Conservation (phyloP, 352 stramenopile species). For the Globisporangium irregulare region DNA sequence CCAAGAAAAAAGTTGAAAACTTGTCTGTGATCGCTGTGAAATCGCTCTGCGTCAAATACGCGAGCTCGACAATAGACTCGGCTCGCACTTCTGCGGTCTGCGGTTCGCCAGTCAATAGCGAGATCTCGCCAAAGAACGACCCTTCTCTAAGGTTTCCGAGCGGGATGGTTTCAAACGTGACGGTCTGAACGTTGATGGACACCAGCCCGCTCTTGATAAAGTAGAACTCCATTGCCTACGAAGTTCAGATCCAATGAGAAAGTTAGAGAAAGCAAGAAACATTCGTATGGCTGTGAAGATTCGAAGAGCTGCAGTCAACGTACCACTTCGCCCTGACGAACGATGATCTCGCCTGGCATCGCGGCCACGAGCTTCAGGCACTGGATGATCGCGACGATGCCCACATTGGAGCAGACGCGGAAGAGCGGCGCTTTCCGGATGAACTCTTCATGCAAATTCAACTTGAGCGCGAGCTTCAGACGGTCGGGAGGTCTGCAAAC, state of each 20-base stretch:
- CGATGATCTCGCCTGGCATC: constrained; percentile 70
- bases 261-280: neutral
- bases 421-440: constrained; percentile 77
- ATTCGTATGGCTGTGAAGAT: neutral
- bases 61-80: constrained; percentile 61
- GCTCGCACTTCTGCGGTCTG: constrained; percentile 59
- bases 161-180: constrained; percentile 32
- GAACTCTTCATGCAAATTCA: constrained; percentile 67
- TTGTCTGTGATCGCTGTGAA: constrained; percentile 58
- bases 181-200: constrained; percentile 40
- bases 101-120: constrained; percentile 53
- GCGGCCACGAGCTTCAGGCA: constrained; percentile 58
- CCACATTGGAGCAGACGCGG: constrained; percentile 60
- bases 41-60: constrained; percentile 54
- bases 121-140: constrained; percentile 74
- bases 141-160: constrained; percentile 68
- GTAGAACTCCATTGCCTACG: constrained; percentile 48
- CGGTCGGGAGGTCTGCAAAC: constrained; percentile 72
- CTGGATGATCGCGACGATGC: constrained; percentile 71
- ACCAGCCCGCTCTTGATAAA: constrained; percentile 72
- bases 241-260: neutral
- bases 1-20: constrained; percentile 70
- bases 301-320: neutral
- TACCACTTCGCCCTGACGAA: constrained; percentile 53
- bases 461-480: constrained; percentile 58